These are phyloP conservation scores for Podaxis rugospora DNA, from an alignment of 768 basidiomycete species.

Conservation along the genomic window DNA sequence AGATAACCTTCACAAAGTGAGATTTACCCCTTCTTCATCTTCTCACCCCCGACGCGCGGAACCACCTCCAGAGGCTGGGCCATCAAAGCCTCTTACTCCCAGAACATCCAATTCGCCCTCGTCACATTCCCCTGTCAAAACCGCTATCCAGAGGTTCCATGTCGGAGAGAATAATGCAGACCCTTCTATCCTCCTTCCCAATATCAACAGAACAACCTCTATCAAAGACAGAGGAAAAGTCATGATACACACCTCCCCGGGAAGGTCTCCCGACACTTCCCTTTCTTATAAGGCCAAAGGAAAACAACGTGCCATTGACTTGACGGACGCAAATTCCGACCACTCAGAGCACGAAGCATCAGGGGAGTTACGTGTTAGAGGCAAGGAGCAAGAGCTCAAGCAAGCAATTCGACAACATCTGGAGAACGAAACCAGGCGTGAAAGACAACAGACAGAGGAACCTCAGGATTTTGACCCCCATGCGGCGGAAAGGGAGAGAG, in stretches of 20 bases:
- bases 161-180: slow-evolving; percentile 42
- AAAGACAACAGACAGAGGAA: slow-evolving; percentile 25
- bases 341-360: slow-evolving; percentile 32
- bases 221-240: slow-evolving; percentile 29
- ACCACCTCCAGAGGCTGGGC: background rate
- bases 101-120: slow-evolving; percentile 3
- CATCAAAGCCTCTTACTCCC: background rate
- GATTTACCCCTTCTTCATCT: background rate
- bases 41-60: background rate
- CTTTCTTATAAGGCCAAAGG: slow-evolving; percentile 30
- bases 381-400: slow-evolving; percentile 60
- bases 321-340: slow-evolving; percentile 9
- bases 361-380: slow-evolving; percentile 43
- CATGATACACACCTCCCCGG: background rate
- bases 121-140: slow-evolving; percentile 36
- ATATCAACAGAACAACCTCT: slow-evolving; percentile 13
- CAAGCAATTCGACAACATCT: slow-evolving; percentile 51
- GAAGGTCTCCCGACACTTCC: background rate
- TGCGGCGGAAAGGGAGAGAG: slow-evolving; percentile 36
- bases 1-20: background rate
- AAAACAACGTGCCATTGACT: slow-evolving; percentile 37
- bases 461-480: slow-evolving; percentile 19
- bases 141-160: slow-evolving; percentile 46
- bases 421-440: slow-evolving; percentile 34
- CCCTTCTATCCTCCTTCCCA: slow-evolving; percentile 49